Evolutionary conservation across 176 grass and related monocot species (phyloP), one percentile per base, ranked within the genome.

Genomic region (Hyparrhenia diplandra): DNA sequence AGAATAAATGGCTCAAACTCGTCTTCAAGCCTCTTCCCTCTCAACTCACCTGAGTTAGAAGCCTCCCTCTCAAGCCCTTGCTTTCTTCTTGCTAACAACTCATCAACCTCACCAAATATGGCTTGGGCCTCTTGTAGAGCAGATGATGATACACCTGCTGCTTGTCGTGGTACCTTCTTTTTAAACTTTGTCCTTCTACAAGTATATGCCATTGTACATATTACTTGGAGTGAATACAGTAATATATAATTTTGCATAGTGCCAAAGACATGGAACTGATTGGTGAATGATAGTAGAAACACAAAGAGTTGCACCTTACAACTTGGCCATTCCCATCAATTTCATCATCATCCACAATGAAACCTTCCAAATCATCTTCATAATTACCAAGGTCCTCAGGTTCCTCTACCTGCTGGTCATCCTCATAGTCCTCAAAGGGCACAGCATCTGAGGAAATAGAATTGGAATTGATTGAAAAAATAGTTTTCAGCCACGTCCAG

Each of bases 1-100:
- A 98, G 78, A 84, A 98, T 95, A 91, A 93, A 95, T 63, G 96
- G 96, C 59, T 98, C 96, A 73, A 95, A 98, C 58, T 95, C 96
- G 60, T 98, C 96, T 84, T 98, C 90, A 73, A 98, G 71, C 64
- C 86, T 90, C 54, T 90, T 93, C 47, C 80, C 82, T 23, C 85
- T 74, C 69, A 83, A 29, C 23, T 81, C 84, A 28, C 78, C 82
- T 2, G 86, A 69, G 57, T 65, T 77, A 45, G 39, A 54, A 76
- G 82, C 90, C 76, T 90, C 90, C 79, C 85, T 89, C 71, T 94
- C 92, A 58, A 98, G 86, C 16, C 82, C 88, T 36, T 91, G 82
- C 73, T 95, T 98, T 76, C 95, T 80, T 49, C 76, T 74, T 55
- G 78, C 82, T 52, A 95, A 77, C 13, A 98, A 76, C 36, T 98